Evolutionary conservation across 2,329 filamentous ascomycete species (phyloP), one percentile per base, ranked within the genome.

Genomic region (Xylariomycetidae sp.): DNA sequence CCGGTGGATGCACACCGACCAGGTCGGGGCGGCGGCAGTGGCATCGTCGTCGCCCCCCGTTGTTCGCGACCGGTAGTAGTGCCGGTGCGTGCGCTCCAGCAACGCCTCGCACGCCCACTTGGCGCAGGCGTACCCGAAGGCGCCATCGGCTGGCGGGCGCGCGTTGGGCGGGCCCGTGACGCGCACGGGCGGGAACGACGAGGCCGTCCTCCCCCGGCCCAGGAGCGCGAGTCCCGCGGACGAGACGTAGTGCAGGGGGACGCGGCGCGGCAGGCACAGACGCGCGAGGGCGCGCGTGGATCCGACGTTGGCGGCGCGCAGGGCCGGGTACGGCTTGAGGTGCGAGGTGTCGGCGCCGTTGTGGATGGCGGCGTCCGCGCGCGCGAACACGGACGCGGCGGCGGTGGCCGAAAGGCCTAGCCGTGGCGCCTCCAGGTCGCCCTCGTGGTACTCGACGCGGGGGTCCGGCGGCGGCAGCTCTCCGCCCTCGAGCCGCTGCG

Each of bases 51-150:
- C n/a, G n/a, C n/a, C n/a, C n/a, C n/a, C n/a, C n/a, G n/a, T n/a
- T n/a, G n/a, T n/a, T n/a, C n/a, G n/a, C n/a, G n/a, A n/a, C n/a
- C n/a, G n/a, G n/a, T n/a, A n/a, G n/a, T n/a, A n/a, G n/a, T n/a
- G n/a, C n/a, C n/a, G n/a, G n/a, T n/a, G n/a, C n/a, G n/a, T n/a
- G n/a, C n/a, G n/a, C 37, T 66, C 61, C 1, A 67, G 50, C 17
- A 58, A 44, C 4, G 44, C 39, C 44, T 67, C 63, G 26, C 50
- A 50, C 1, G 53, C 58, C 63, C 63, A 66, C 37, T 64, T 64
- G 10, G 47, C 40, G 2, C 57, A 54, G 3, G 47, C 42, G 33
- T 65, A 67, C 1, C 61, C 63, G 4, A 15, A 19, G 10, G 8
- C 13, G 27, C 19, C 58, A 59, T 5, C 34, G 29, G 25, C 38